A percentile compares a stretch with the other conserved stretches of the same genome.
phyloP scores from a whole-genome alignment of 2,329 filamentous ascomycete species.

The Botrytis pseudocinerea region DNA sequence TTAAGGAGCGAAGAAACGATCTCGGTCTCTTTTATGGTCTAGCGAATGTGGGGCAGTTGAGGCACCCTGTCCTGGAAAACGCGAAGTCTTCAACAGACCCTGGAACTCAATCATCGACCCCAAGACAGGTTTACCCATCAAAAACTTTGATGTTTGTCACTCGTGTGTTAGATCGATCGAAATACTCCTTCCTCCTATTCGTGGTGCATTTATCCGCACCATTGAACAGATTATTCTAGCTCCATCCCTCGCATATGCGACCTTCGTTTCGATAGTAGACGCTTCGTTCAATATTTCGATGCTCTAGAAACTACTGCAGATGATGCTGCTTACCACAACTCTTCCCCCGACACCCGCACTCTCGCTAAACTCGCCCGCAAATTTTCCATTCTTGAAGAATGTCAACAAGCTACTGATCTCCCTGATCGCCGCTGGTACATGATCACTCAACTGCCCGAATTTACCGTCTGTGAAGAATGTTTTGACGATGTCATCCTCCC shows the following conservation, averaged over 20 bases:
- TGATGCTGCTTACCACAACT: slow-evolving; percentile 44
- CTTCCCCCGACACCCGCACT: slow-evolving; percentile 34
- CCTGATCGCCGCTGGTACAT: slow-evolving; percentile 73
- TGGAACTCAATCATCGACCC: slow-evolving; percentile 80
- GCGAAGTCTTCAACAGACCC: slow-evolving; percentile 52
- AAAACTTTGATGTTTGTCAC: slow-evolving; percentile 73
- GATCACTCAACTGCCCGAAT: slow-evolving; percentile 71
- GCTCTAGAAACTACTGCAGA: slow-evolving; percentile 59
- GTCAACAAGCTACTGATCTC: slow-evolving; percentile 47
- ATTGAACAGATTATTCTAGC: slow-evolving; percentile 42
- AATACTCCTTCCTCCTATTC: slow-evolving; percentile 70
- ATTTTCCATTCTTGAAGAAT: slow-evolving; percentile 34
- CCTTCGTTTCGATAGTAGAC: slow-evolving; percentile 60
- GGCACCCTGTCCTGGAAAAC: slow-evolving; percentile 59
- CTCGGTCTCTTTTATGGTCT: slow-evolving; percentile 70
- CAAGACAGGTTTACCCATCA: slow-evolving; percentile 60
- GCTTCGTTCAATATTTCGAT: slow-evolving; percentile 62
- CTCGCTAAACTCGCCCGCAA: slow-evolving; percentile 34
- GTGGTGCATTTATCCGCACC: slow-evolving; percentile 59
- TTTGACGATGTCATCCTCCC: slow-evolving; percentile 80
- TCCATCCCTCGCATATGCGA: slow-evolving; percentile 63
- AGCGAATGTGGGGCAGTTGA: slow-evolving; percentile 59
- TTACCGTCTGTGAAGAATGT: slow-evolving; percentile 86
- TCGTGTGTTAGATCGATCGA: slow-evolving; percentile 73
- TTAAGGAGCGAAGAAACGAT: slow-evolving; percentile 67